Conservation (phyloP, 441 rosid species). For the Brassica balearica region DNA sequence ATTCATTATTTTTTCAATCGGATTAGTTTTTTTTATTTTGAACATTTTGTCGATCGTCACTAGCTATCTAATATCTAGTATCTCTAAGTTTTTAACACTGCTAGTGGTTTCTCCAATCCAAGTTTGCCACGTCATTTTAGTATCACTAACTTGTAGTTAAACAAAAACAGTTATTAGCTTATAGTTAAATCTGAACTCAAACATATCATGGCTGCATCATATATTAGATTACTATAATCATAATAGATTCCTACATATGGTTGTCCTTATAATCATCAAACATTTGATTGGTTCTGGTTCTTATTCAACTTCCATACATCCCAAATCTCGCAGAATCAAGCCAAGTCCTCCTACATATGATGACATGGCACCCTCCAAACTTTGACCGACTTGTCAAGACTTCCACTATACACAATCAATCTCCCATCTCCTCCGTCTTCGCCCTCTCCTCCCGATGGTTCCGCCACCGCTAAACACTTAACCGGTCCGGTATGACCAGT, state of each 20-base stretch:
- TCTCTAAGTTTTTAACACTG: too few species aligned
- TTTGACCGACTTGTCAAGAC: conserved; percentile 90
- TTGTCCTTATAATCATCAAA: background rate
- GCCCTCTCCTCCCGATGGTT: conserved; percentile 55
- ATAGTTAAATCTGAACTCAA: background rate
- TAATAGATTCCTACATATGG: background rate
- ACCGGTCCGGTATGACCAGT: conserved; percentile 94
- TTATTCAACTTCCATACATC: conserved; percentile 22
- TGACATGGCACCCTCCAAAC: conserved; percentile 82
- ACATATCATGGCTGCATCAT: background rate
- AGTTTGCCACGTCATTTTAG: background rate
- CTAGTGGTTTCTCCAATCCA: too few species aligned
- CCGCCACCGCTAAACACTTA: conserved; percentile 80
- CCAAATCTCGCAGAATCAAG: conserved; percentile 8
- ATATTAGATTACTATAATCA: background rate
- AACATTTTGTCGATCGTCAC: background rate
- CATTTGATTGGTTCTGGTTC: conserved; percentile 25
- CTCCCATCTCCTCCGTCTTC: conserved; percentile 53
- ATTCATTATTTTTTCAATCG: background rate
- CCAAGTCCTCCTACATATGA: conserved; percentile 5
- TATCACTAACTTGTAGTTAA: background rate
- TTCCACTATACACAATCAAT: conserved; percentile 87
- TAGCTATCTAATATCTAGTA: background rate
- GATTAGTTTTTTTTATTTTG: background rate
- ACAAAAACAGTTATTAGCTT: background rate